Evolutionary conservation across 345 rosid species (phyloP), one percentile per base, ranked within the genome.

Genomic region (Gossypium sturtianum): DNA sequence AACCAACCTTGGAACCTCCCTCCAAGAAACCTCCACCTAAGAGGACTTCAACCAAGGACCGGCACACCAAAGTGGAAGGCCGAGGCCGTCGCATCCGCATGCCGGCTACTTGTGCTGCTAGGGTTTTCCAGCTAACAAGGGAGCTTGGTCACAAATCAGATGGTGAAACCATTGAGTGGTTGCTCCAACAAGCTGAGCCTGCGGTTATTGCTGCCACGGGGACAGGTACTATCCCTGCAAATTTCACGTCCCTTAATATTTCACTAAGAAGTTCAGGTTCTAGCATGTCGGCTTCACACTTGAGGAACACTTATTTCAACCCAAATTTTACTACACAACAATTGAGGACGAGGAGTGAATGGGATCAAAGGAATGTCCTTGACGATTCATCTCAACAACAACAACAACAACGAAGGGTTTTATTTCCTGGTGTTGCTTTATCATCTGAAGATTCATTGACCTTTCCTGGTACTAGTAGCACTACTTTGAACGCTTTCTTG

Each of bases 61-160:
- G 98, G 60, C 98, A 93, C 89, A 93, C 97, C 76, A 93, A 93
- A 82, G 97, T 93, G 12, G 96, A 93, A 15, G 97, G 97, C 54
- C 96, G 98, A 0, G 98, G 98, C 58, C 93, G 98, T 57, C 86
- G 98, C 86, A 93, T 93, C 88, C 92, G 98, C 59, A 93, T 93
- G 97, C 97, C 98, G 0, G 94, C 97, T 44, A 80, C 88, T 58
- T 93, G 98, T 57, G 98, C 98, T 0, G 97, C 98, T 29, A 84
- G 98, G 86, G 97, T 93, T 68, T 93, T 93, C 77, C 98, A 93
- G 85, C 86, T 93, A 49, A 93, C 98, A 23, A 83, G 94, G 57
- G 98, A 93, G 75, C 97, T 93, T 1, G 98, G 98, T 41, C 94
- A 90, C 75, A 90, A 93, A 52, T 89, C 97, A 3, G 97, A 92